Percentiles rank a stretch among this genome's conserved stretches.
phyloP scores from a whole-genome alignment of 768 basidiomycete genomes.

The Kwoniella newhampshirensis region DNA sequence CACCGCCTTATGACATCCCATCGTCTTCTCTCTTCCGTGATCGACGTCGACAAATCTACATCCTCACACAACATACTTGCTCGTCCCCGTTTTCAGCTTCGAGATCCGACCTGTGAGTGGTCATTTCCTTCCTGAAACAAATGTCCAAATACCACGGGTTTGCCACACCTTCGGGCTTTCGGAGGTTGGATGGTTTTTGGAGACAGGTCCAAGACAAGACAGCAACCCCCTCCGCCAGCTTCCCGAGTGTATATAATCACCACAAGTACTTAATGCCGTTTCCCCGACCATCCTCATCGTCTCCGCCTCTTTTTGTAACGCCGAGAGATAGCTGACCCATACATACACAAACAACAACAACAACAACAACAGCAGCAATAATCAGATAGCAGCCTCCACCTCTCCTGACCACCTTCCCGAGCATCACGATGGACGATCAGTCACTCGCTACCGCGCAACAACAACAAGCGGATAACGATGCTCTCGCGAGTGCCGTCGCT shows the following conservation, averaged over 20 bases:
- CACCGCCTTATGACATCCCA: not conserved
- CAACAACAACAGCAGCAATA: not conserved
- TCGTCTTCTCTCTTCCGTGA: not conserved
- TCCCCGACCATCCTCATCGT: slow-evolving; percentile 11
- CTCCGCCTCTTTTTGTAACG: slow-evolving; percentile 19
- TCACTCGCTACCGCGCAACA: slow-evolving; percentile 21
- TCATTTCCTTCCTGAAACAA: too few species aligned
- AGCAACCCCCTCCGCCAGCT: too few species aligned
- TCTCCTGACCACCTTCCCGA: slow-evolving; percentile 8
- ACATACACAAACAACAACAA: slow-evolving; percentile 5
- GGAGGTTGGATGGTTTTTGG: slow-evolving; percentile 10
- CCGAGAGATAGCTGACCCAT: slow-evolving; percentile 20
- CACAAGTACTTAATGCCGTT: slow-evolving; percentile 8
- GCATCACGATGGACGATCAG: slow-evolving; percentile 29
- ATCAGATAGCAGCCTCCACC: slow-evolving; percentile 21
- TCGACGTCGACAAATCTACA: too few species aligned
- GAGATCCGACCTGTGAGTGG: too few species aligned
- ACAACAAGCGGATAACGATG: slow-evolving; percentile 37
- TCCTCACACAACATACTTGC: too few species aligned
- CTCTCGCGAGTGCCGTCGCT: slow-evolving; percentile 37
- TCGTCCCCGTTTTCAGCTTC: too few species aligned
- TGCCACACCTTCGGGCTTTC: slow-evolving; percentile 17
- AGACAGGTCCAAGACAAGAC: too few species aligned
- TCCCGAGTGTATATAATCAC: too few species aligned
- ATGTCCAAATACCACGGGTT: not conserved